These are phyloP conservation scores for Botryobasidium botryosum DNA, from an alignment of 768 basidiomycete species.

Conservation along the genomic window DNA sequence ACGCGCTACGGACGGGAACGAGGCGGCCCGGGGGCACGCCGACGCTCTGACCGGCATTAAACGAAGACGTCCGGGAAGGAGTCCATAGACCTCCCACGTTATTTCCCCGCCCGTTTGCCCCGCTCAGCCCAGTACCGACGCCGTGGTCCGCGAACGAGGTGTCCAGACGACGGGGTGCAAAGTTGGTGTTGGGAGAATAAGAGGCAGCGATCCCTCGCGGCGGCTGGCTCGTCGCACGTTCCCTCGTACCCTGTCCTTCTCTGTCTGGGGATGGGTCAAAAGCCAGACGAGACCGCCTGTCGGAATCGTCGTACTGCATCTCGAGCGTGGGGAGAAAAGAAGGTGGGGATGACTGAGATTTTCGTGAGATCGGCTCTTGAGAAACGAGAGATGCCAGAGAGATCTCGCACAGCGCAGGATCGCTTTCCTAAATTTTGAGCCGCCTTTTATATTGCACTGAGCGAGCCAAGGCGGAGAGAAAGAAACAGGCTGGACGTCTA, in stretches of 20 bases:
- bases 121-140: too few species aligned
- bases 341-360: not conserved
- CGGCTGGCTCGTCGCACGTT: constrained; percentile 8
- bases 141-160: constrained; percentile 1
- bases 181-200: not conserved
- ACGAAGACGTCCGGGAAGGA: constrained; percentile 5
- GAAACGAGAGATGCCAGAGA: too few species aligned
- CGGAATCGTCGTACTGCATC: constrained; percentile 6
- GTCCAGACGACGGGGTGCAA: constrained; percentile 2
- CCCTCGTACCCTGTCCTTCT: constrained; percentile 2
- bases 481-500: too few species aligned
- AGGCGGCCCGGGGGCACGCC: not conserved
- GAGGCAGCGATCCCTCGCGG: constrained; percentile 3
- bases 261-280: not conserved
- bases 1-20: constrained; percentile 1
- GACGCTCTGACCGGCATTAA: constrained; percentile 4
- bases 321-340: not conserved
- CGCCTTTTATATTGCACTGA: too few species aligned
- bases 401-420: too few species aligned
- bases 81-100: too few species aligned
- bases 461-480: too few species aligned
- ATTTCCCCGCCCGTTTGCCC: too few species aligned
- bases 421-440: too few species aligned
- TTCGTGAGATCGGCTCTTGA: too few species aligned
- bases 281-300: constrained; percentile 7